A percentile compares a stretch with the other conserved stretches of the same genome.
Evolutionary conservation across 495 filamentous ascomycete species (phyloP).

Genomic region (Hypoxylon lienhwacheense): DNA sequence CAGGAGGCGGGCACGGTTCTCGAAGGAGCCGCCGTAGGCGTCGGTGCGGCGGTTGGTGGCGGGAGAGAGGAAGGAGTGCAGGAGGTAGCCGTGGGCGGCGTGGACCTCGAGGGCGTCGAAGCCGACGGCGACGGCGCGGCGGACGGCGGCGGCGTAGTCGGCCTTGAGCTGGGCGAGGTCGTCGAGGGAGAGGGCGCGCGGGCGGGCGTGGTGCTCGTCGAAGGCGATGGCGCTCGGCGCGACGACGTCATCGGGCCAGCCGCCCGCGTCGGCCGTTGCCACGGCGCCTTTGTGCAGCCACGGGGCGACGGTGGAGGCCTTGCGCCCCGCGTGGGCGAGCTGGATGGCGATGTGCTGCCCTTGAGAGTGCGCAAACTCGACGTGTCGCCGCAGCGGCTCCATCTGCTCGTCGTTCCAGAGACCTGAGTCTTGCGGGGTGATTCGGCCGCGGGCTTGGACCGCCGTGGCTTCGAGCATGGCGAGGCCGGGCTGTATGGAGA

Average conservation of each 20-base stretch:
- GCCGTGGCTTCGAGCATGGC: conserved; percentile 72
- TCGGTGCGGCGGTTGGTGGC: conserved; percentile 61
- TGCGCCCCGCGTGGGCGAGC: conserved; percentile 75
- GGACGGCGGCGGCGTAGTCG: conserved; percentile 55
- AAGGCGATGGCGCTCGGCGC: conserved; percentile 54
- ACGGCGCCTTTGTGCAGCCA: conserved; percentile 30
- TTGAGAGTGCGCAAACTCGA: conserved; percentile 71
- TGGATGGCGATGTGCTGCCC: conserved; percentile 72
- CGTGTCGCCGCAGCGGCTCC: conserved; percentile 57
- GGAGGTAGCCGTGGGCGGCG: conserved; percentile 59
- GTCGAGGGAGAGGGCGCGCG: conserved; percentile 53
- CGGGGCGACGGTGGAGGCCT: conserved; percentile 60
- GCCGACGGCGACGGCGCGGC: conserved; percentile 55
- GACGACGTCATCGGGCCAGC: conserved; percentile 68
- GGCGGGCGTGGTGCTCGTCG: conserved; percentile 40
- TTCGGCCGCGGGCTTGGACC: conserved; percentile 68
- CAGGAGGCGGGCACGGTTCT: conserved; percentile 57
- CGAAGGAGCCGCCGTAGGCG: conserved; percentile 60
- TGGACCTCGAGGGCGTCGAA: conserved; percentile 61
- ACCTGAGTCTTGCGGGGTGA: conserved; percentile 70
- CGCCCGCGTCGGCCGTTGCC: conserved; percentile 50
- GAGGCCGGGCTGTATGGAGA: conserved; percentile 53
- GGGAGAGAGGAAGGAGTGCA: conserved; percentile 63
- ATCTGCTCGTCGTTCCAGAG: conserved; percentile 78
- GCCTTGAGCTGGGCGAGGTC: conserved; percentile 54